phyloP scores from a whole-genome alignment of 495 filamentous ascomycete species.

The Pyrenopolyporus hunteri region DNA sequence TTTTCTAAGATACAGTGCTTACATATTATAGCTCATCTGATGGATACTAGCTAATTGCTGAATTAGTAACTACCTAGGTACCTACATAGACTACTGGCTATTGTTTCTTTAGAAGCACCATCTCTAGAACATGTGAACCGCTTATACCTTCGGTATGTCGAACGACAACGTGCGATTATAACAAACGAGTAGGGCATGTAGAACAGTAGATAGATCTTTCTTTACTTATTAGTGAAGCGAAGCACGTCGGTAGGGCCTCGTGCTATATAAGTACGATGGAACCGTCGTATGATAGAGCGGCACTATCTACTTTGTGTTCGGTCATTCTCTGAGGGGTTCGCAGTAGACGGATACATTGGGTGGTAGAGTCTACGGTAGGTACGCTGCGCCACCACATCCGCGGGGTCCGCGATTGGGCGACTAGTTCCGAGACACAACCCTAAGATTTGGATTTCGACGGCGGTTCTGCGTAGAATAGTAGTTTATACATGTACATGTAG shows the following conservation, averaged over 20 bases:
- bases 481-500: too few relatives aligned
- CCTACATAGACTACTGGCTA: too few relatives aligned
- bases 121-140: too few relatives aligned
- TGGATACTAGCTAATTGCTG: too few relatives aligned
- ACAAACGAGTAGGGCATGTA: neutral
- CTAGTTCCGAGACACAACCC: neutral
- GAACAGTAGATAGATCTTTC: neutral
- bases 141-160: neutral
- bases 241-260: neutral
- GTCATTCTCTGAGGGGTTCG: constrained; percentile 12
- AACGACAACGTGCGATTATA: neutral
- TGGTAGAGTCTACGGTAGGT: constrained; percentile 8
- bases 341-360: too few relatives aligned
- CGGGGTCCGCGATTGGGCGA: constrained; percentile 22
- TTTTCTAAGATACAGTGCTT: too few relatives aligned
- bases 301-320: neutral
- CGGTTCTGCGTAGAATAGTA: too few relatives aligned
- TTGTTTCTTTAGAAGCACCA: too few relatives aligned
- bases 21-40: too few relatives aligned
- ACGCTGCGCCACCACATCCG: constrained; percentile 17
- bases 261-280: constrained; percentile 20
- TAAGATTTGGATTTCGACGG: neutral
- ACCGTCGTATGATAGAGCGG: constrained; percentile 8
- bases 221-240: neutral
- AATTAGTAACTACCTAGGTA: too few relatives aligned